Percentiles rank a stretch among this genome's conserved stretches.
These are phyloP conservation scores for Mycena vulgaris DNA, from an alignment of 768 basidiomycete species.

Conservation along the genomic window DNA sequence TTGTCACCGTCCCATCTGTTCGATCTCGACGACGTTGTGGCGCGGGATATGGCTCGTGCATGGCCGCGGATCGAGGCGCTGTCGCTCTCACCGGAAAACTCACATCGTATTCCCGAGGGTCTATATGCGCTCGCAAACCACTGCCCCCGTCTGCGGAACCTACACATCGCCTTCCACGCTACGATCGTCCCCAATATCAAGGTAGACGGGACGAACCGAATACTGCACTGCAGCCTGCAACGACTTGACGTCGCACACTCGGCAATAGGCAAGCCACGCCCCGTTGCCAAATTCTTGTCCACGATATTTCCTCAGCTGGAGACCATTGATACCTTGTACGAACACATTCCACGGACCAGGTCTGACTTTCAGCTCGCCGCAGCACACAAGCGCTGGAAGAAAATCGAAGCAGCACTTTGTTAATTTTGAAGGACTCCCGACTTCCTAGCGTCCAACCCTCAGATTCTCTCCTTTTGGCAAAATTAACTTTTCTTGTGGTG, in stretches of 20 bases:
- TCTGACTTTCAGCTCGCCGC: not conserved
- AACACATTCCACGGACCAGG: not conserved
- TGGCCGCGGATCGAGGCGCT: too few species aligned
- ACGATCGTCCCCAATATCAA: not conserved
- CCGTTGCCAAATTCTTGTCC: conserved; percentile 10
- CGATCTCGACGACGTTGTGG: not conserved
- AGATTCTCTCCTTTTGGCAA: too few species aligned
- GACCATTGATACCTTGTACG: not conserved
- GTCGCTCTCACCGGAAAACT: not conserved
- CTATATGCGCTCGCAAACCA: conserved; percentile 1
- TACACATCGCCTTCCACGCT: not conserved
- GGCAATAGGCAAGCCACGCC: not conserved
- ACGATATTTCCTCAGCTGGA: conserved; percentile 4
- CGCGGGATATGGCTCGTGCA: not conserved
- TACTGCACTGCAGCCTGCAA: not conserved
- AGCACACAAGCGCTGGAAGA: conserved; percentile 1
- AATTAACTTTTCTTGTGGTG: too few species aligned
- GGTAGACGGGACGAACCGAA: not conserved
- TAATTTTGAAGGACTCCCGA: too few species aligned
- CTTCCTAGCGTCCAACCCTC: too few species aligned
- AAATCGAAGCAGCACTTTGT: not conserved
- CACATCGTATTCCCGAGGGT: not conserved
- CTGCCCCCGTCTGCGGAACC: not conserved
- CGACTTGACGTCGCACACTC: conserved; percentile 1
- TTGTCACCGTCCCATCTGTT: not conserved